Evolutionary conservation across 83 land plant genomes (phyloP).

Genomic region (Larix sibirica): DNA sequence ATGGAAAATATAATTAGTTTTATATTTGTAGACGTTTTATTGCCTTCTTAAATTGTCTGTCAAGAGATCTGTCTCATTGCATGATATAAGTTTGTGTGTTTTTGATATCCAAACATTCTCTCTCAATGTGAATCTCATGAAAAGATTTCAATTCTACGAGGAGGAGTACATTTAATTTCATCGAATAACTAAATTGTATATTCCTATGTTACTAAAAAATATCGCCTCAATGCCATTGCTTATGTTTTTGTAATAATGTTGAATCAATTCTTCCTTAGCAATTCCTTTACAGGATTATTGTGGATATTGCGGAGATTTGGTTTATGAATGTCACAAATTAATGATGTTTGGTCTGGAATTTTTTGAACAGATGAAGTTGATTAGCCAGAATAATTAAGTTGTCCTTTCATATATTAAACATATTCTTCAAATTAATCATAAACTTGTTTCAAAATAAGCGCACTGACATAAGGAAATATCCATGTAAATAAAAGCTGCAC

Average conservation of each 20-base stretch:
- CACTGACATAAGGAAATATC: not conserved
- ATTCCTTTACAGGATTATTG: too few species aligned
- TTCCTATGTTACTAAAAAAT: not conserved
- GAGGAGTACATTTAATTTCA: too few species aligned
- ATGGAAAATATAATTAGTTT: not conserved
- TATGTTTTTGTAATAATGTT: not conserved
- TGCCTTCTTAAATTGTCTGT: not conserved
- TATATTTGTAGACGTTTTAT: not conserved
- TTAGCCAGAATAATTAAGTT: not conserved
- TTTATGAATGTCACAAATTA: not conserved
- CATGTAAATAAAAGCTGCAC: not conserved
- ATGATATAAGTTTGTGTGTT: not conserved
- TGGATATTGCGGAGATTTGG: not conserved
- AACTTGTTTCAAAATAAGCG: not conserved
- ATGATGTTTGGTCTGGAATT: not conserved
- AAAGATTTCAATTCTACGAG: not conserved
- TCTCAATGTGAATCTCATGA: too few species aligned
- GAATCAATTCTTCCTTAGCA: not conserved
- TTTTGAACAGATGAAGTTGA: not conserved
- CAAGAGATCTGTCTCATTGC: not conserved
- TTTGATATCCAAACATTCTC: not conserved
- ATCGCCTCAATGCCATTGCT: not conserved
- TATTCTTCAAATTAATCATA: not conserved
- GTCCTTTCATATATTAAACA: not conserved
- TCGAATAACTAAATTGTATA: not conserved